phyloP scores from a whole-genome alignment of 306 rosid genomes.

The Hippophae gyantsensis region DNA sequence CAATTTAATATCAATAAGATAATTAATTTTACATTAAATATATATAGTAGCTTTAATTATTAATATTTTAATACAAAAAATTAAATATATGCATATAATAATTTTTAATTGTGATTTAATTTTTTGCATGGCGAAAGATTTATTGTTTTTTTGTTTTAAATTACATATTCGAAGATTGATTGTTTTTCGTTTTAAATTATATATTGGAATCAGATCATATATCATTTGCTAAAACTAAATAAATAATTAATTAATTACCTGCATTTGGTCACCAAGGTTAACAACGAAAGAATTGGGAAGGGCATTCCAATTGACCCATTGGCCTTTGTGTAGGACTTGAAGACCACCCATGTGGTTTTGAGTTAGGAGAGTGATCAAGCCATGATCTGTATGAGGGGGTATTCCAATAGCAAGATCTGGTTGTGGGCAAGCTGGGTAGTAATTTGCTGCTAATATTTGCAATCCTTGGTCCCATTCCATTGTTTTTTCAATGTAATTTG shows the following conservation, averaged over 20 bases:
- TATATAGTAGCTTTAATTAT: too few relatives aligned
- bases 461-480: not conserved
- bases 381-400: not conserved
- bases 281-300: not conserved
- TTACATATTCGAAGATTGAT: too few relatives aligned
- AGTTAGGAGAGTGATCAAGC: not conserved
- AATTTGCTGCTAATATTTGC: not conserved
- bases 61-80: too few relatives aligned
- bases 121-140: too few relatives aligned
- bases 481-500: not conserved
- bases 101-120: too few relatives aligned
- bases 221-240: too few relatives aligned
- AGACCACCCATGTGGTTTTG: not conserved
- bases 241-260: not conserved
- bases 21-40: too few relatives aligned
- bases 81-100: too few relatives aligned
- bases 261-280: slow-evolving; percentile 3
- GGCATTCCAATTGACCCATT: slow-evolving; percentile 1
- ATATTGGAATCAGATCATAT: too few relatives aligned
- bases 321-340: slow-evolving; percentile 16
- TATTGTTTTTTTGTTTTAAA: too few relatives aligned
- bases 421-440: not conserved
- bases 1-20: too few relatives aligned
- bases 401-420: not conserved
- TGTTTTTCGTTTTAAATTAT: too few relatives aligned